Percentiles rank a stretch among this genome's conserved stretches.
Evolutionary conservation across 2,329 filamentous ascomycete genomes (phyloP).

Genomic region (Cryphonectria nitschkei): DNA sequence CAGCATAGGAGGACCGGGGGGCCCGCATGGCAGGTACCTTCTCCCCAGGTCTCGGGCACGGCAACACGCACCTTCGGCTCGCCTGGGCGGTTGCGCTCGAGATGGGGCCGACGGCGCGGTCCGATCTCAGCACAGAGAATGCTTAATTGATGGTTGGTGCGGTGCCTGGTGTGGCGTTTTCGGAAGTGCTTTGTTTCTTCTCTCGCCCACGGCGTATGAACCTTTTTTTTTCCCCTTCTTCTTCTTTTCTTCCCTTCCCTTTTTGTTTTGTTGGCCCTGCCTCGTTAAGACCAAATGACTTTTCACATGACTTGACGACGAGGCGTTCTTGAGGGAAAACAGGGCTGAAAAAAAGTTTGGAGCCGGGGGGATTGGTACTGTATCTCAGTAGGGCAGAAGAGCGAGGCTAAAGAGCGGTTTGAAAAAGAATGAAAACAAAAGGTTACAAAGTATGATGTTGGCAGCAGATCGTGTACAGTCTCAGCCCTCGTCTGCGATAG

Average conservation of each 20-base stretch:
- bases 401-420: neutral
- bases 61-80: neutral
- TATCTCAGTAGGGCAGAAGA: neutral
- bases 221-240: neutral
- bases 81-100: constrained; percentile 5
- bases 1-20: too few species aligned
- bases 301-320: neutral
- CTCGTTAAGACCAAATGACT: neutral
- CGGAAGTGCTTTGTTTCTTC: neutral
- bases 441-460: neutral
- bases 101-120: constrained; percentile 16
- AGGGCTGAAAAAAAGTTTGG: neutral
- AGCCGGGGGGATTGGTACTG: neutral
- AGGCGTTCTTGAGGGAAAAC: neutral
- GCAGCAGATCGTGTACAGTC: neutral
- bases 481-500: neutral
- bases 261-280: neutral
- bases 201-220: neutral
- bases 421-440: neutral
- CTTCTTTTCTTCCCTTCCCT: neutral
- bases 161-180: neutral
- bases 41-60: neutral
- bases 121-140: neutral
- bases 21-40: neutral
- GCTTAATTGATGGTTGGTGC: neutral